Evolutionary conservation across 345 rosid species (phyloP).

Genomic region (Lenwebbia sp.): DNA sequence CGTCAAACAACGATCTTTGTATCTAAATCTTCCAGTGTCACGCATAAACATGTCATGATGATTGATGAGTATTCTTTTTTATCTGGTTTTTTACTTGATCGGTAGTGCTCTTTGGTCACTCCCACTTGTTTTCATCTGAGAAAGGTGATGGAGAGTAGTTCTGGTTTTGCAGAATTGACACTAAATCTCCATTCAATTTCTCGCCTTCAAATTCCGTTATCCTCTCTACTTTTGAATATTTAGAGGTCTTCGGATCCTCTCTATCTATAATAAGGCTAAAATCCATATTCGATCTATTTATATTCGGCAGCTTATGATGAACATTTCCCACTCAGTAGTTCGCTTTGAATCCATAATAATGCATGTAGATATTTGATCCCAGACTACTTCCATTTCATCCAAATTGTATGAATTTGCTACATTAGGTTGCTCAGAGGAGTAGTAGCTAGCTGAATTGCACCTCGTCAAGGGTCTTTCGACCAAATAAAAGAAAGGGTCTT

Average conservation of each 20-base stretch:
- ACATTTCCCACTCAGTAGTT: not conserved
- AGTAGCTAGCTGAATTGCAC: not conserved
- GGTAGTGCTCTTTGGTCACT: not conserved
- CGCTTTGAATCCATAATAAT: not conserved
- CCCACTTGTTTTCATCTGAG: not conserved
- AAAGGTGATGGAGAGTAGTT: not conserved
- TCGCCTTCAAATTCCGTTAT: not conserved
- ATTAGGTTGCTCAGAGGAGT: not conserved
- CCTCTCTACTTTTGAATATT: not conserved
- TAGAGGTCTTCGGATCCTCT: not conserved
- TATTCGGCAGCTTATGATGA: not conserved
- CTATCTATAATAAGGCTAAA: not conserved
- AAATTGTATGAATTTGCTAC: not conserved
- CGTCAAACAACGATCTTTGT: slow-evolving; percentile 22
- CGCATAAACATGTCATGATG: not conserved
- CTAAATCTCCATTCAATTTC: not conserved
- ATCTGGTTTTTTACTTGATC: not conserved
- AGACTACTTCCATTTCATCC: not conserved
- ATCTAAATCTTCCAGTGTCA: slow-evolving; percentile 13
- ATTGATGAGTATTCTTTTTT: slow-evolving; percentile 14
- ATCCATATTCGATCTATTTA: not conserved
- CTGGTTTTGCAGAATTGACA: not conserved
- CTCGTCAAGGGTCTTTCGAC: not conserved
- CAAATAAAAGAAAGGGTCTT: not conserved
- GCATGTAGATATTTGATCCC: not conserved